Evolutionary conservation across 805 yeast genomes (phyloP).

Genomic region (Kluyveromyces starmeri): DNA sequence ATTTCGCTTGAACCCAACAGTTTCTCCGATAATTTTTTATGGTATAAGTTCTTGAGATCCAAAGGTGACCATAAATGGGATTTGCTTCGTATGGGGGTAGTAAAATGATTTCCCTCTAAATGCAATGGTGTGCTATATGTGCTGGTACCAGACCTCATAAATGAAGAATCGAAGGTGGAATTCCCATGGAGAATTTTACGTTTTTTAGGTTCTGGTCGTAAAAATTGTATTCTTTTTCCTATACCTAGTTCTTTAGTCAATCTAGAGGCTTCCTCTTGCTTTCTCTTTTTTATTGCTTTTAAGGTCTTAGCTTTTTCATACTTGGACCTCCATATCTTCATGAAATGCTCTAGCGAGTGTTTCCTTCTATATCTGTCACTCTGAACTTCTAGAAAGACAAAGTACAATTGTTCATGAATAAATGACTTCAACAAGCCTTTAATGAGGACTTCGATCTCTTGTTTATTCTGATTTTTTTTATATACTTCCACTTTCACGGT

Average conservation of each 20-base stretch:
- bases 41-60: constrained; percentile 31
- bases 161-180: constrained; percentile 5
- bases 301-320: constrained; percentile 20
- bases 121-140: constrained; percentile 5
- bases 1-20: not conserved
- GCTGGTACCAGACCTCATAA: constrained; percentile 11
- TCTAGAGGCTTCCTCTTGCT: constrained; percentile 34
- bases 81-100: constrained; percentile 29
- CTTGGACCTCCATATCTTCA: constrained; percentile 28
- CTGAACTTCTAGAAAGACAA: constrained; percentile 32
- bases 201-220: not conserved
- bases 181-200: not conserved
- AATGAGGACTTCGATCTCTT: constrained; percentile 26
- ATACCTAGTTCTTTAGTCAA: constrained; percentile 32
- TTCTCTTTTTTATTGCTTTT: constrained; percentile 29
- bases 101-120: constrained; percentile 24
- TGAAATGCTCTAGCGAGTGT: constrained; percentile 24
- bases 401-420: constrained; percentile 45
- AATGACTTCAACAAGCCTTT: constrained; percentile 51
- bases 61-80: constrained; percentile 41
- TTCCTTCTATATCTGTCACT: constrained; percentile 36
- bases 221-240: constrained; percentile 10
- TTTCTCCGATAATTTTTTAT: constrained; percentile 11
- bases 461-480: constrained; percentile 5
- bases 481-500: constrained; percentile 13